Base-by-base conservation (phyloP, 257 asterid species). In the Hygrophila difformis region DNA sequence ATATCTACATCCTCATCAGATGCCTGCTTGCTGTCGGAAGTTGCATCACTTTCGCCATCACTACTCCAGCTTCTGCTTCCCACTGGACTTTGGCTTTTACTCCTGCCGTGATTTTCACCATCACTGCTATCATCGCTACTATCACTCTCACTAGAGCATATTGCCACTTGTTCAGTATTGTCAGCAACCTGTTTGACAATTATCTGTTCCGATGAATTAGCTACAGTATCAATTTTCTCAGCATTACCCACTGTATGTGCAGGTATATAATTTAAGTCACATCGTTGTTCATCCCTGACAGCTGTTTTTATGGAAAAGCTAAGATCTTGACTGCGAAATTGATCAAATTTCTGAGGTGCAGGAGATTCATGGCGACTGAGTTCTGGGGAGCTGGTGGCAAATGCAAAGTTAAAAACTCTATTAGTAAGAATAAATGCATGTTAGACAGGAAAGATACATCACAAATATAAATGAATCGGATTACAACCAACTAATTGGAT, bases 1-100 rank as follows among this genome's bases (percentile, higher is more conserved):
- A 91, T 83, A 70, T 91, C 87, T 6, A 86, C 93, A 45, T 82
- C 95, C 72, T 80, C 95, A 56, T 91, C 96, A 63, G 96, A 75
- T 60, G 89, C 79, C 72, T 83, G 94, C 69, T 80, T 78, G 69
- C 95, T 81, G 72, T 81, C 86, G 45, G 81, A 64, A 64, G 97
- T 75, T 60, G 79, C 82, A 64, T 86, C 94, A 29, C 85, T 80
- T 39, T 80, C 96, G 64, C 92, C 74, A 58, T 78, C 95, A 59
- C 96, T 85, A 67, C 93, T 74, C 64, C 89, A 79, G 46, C 67
- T 77, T 61, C 83, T 77, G 72, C 85, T 85, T 51, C 76, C 78
- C 44, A 51, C 83, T n/a, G 75, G 82, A 63, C 92, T 83, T 69
- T 57, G 71, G 59, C 91, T 84, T 69, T 69, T 76, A 51, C 82